Base-by-base conservation (phyloP, 2,329 filamentous ascomycete genomes). In the Diaporthe velutina region DNA sequence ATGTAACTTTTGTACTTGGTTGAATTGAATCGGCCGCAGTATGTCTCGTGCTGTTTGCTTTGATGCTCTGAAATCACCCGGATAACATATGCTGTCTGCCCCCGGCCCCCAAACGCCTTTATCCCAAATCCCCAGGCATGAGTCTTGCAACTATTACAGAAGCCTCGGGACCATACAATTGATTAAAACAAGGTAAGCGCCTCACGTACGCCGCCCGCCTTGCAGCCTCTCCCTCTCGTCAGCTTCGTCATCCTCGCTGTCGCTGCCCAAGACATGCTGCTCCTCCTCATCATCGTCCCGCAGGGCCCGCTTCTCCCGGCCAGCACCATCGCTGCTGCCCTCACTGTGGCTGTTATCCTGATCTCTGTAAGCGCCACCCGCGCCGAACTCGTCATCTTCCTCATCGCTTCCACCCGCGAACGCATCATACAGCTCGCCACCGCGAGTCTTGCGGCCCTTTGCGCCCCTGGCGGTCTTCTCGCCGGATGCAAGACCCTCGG, bases 391-490 rank as follows among this genome's bases (percentile, higher is more conserved):
- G 25, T 82, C 84, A 15, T 85, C 83, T 35, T 93, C 92, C 74
- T 96, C 96, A 33, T 90, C 89, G 76, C 90, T 92, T 70, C 95
- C 96, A 22, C 95, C 96, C 0, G 97, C 97, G 88, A 99, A 99
- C 6, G 97, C 97, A 86, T 99, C 97, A 83, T 99, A 99, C 58
- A 99, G 86, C 85, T 98, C 96, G 38, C 96, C 95, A 2, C 95
- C 97, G 28, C 95, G 84, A 70, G 89, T 88, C 77, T 90, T 88
- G 74, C 87, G 86, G 25, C 85, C 79, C 78, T 85, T 86, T 78
- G 83, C 81, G 35, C 80, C 80, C 12, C 87, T 83, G 74, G 83
- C 83, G 76, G 72, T 82, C 84, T 85, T 89, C 82, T 86, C 86
- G 68, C 82, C 85, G 74, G 79, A 79, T 10, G 84, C 81, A 71